Base-by-base conservation (phyloP, 176 grass and related monocot genomes). In the Musa schizocarpa region DNA sequence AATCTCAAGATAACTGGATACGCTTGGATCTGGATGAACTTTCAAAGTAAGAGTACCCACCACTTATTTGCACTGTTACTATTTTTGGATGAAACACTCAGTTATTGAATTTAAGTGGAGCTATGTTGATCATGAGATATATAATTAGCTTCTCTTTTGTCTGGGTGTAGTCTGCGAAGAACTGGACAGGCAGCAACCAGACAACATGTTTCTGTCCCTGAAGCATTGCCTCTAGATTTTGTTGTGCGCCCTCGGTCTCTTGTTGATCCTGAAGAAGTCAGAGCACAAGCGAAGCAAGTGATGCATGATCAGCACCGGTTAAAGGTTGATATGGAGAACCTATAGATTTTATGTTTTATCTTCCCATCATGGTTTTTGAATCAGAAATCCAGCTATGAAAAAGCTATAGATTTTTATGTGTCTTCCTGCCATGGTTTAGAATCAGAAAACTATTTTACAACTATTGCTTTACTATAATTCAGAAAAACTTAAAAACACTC, bases 171-270 rank as follows among this genome's bases (percentile, higher is more conserved):
- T 51, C 85, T 84, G 50, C 80, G 88, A 23, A 91, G 86, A 73
- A 79, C 88, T 26, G 86, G 90, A 13, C 88, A 85, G 74, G 67
- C 77, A 77, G 65, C 82, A 81, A 58, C 93, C 69, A 90, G 87
- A 82, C 90, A 98, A 67, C 89, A 86, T 80, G 89, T 90, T 72
- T 91, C 90, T 43, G 87, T 90, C 74, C 90, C 95, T 65, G 95
- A 99, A 91, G 88, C 95, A 17, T 91, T 86, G 3, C 86, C 95
- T n/a, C 77, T 99, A 74, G 95, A 99, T 86, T 99, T 87, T 55
- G 64, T 94, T 74, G 84, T 99, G 59, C 86, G 95, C 17, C 95
- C 95, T 62, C 95, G 91, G 63, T 99, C 90, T 19, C 94, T 94
- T 75, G 52, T 99, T 68, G 95, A 99, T 43, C 95, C 90, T 0